Evolutionary conservation across 345 rosid species (phyloP), one percentile per base, ranked within the genome.

Genomic region (Eucalyptus regnans): DNA sequence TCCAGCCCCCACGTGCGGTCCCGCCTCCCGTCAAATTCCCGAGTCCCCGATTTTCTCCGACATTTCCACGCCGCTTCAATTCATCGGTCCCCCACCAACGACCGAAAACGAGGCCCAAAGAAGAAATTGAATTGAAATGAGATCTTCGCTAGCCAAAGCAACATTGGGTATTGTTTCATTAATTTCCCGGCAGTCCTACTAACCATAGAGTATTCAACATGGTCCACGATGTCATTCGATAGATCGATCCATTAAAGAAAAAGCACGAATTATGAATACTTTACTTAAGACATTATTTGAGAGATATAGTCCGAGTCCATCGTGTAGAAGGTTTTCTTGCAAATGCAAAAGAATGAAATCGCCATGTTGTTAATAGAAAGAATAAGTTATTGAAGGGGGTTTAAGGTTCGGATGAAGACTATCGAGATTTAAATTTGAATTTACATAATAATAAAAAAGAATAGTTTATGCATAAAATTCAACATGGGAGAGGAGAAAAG

Each of bases 1-100:
- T 86, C 50, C 89, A 37, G 88, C 64, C 91, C 91, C 79, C 92
- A 90, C 94, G 91, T 89, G 91, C 90, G 93, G 92, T 85, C 94
- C 93, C 68, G 88, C 89, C 88, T 27, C 27, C 86, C 81, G 89
- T 86, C 80, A 66, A 33, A 71, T 71, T 37, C 83, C 46, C 46
- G 8, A 20, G 83, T 18, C 83, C 12, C 27, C 15, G 25, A 37
- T 37, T 71, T 71, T n/a, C 41, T 64, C 37, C 20, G 20, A 15
- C 37, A 15, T n/a, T 64, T 71, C 83, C 83, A 37, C 27, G 5
- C 25, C 46, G 23, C 81, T 71, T 18, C 80, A 20, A 37, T 37
- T 18, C 1, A 71, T 71, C 4, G 83, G 83, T 41, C 68, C 68
- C 31, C 46, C 13, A n/a, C 76, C 20, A 17, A 16, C 23, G 23